phyloP scores from a whole-genome alignment of 2,329 filamentous ascomycete species.

The Botrytis pseudocinerea region DNA sequence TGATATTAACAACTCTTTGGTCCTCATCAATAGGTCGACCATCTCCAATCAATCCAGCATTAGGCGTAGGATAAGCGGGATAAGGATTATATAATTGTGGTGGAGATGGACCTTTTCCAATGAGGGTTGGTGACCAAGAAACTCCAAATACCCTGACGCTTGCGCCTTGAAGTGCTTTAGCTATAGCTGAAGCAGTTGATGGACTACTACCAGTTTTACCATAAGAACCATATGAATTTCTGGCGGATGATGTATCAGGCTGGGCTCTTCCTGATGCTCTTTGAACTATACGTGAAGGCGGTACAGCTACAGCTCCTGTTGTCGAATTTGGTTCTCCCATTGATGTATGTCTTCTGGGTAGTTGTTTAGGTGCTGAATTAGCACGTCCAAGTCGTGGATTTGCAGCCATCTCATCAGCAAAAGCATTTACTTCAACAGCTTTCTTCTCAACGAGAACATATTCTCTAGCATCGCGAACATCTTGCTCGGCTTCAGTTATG shows the following conservation, averaged over 20 bases:
- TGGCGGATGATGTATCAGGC: slow-evolving; percentile 58
- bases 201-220: slow-evolving; percentile 52
- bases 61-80: slow-evolving; percentile 75
- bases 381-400: slow-evolving; percentile 56
- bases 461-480: slow-evolving; percentile 85
- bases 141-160: slow-evolving; percentile 74
- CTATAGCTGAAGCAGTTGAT: slow-evolving; percentile 86
- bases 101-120: slow-evolving; percentile 66
- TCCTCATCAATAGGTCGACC: slow-evolving; percentile 77
- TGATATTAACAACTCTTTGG: slow-evolving; percentile 70
- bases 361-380: slow-evolving; percentile 49
- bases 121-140: slow-evolving; percentile 63
- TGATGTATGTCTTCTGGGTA: slow-evolving; percentile 73
- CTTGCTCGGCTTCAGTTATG: slow-evolving; percentile 57
- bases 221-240: slow-evolving; percentile 73
- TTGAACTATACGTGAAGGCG: slow-evolving; percentile 71
- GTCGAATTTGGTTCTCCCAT: slow-evolving; percentile 69
- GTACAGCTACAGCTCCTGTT: slow-evolving; percentile 67
- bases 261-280: slow-evolving; percentile 66
- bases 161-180: slow-evolving; percentile 92
- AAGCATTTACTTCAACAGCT: slow-evolving; percentile 93
- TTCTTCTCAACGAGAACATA: slow-evolving; percentile 96
- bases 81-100: slow-evolving; percentile 78
- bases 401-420: slow-evolving; percentile 91
- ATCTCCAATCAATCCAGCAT: slow-evolving; percentile 65